Conservation (phyloP, 345 rosid species). For the Eucalyptus tenuipes region DNA sequence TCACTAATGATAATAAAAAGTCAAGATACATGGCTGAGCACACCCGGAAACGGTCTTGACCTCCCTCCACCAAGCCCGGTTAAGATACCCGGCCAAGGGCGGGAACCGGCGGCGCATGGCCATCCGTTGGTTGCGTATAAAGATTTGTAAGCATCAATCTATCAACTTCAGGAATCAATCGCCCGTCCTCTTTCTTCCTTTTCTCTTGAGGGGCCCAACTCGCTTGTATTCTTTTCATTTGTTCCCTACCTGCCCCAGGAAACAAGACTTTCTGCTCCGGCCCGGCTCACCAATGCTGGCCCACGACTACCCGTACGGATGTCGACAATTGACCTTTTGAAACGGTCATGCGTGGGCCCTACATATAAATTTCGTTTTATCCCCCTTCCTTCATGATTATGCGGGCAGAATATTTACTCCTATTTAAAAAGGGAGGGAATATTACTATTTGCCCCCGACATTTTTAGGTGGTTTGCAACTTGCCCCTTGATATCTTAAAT, state of each 20-base stretch:
- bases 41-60: background rate
- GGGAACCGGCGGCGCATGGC: background rate
- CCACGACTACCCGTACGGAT: background rate
- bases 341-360: background rate
- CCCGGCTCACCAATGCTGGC: background rate
- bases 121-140: background rate
- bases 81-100: background rate
- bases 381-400: background rate
- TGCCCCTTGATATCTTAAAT: background rate
- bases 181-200: background rate
- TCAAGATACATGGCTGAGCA: background rate
- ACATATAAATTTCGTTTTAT: background rate
- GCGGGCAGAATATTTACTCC: background rate
- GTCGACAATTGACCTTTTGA: background rate
- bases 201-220: background rate
- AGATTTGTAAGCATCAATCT: background rate
- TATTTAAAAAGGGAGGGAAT: background rate
- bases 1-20: background rate
- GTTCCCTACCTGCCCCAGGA: background rate
- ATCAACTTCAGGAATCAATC: background rate
- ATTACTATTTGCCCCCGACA: background rate
- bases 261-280: background rate
- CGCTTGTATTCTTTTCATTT: background rate
- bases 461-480: background rate
- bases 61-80: background rate